Percentiles rank a stretch among this genome's conserved stretches.
phyloP scores from a whole-genome alignment of 2,329 filamentous ascomycete genomes.

The Rhinocladiella mackenziei region DNA sequence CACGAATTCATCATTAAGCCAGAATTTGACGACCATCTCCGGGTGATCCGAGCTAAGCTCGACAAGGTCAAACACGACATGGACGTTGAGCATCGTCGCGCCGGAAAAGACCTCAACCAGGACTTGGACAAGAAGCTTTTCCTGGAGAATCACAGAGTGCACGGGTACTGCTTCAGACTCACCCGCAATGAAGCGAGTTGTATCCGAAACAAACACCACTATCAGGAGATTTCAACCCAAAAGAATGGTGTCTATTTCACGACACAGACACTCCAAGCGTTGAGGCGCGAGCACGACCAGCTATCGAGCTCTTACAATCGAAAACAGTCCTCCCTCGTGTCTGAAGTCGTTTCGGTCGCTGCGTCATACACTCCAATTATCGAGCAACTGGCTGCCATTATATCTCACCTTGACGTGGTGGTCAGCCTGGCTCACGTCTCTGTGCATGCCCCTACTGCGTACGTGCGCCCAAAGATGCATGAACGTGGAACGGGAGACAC shows the following conservation, averaged over 20 bases:
- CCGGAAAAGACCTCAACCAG: conserved; percentile 76
- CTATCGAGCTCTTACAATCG: conserved; percentile 91
- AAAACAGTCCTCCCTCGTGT: conserved; percentile 84
- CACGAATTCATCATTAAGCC: conserved; percentile 99
- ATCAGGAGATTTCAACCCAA: conserved; percentile 94
- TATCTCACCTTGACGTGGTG: conserved; percentile 93
- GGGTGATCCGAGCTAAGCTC: conserved; percentile 84
- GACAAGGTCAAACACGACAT: conserved; percentile 81
- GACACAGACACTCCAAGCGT: conserved; percentile 71
- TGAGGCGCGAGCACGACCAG: conserved; percentile 89
- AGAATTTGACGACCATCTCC: conserved; percentile 86
- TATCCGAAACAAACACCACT: conserved; percentile 84
- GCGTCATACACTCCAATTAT: conserved; percentile 92
- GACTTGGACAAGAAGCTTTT: conserved; percentile 99
- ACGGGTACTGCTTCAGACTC: conserved; percentile 93
- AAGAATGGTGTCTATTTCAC: conserved; percentile 99
- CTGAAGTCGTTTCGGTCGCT: conserved; percentile 87
- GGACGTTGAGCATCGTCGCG: conserved; percentile 71
- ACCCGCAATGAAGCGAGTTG: conserved; percentile 86
- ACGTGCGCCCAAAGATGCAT: conserved; percentile 87
- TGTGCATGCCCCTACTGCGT: conserved; percentile 85
- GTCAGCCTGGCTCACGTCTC: conserved; percentile 90
- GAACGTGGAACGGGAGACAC: conserved; percentile 83
- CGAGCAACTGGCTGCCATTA: conserved; percentile 79
- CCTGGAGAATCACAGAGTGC: conserved; percentile 89